Evolutionary conservation across 2,329 filamentous ascomycete species (phyloP).

Genomic region (Dendrostoma leiphaemia): DNA sequence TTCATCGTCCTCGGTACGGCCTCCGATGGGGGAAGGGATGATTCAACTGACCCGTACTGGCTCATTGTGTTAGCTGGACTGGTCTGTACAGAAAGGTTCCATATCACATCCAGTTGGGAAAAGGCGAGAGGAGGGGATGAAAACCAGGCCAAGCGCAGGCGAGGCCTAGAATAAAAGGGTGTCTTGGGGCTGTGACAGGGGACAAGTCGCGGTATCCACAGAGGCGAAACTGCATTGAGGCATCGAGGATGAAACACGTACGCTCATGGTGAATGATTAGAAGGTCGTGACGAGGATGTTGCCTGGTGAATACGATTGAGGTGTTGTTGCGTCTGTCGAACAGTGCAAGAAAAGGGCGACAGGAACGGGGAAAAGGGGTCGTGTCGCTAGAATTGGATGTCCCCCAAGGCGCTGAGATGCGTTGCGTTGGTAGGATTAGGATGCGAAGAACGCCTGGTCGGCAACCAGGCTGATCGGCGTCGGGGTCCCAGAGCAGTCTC

Average conservation of each 20-base stretch:
- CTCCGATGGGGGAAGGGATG: conserved; percentile 19
- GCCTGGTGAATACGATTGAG: neutral
- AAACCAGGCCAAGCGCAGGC: neutral
- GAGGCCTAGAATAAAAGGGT: too few species aligned
- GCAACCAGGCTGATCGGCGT: too few species aligned
- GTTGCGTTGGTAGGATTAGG: too few species aligned
- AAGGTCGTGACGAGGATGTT: neutral
- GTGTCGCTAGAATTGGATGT: too few species aligned
- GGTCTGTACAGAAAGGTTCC: neutral
- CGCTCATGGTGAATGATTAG: conserved; percentile 47
- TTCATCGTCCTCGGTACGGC: too few species aligned
- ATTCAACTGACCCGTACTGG: conserved; percentile 60
- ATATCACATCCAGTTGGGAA: neutral
- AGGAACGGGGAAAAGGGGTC: too few species aligned
- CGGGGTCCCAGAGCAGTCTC: too few species aligned
- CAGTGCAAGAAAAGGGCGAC: too few species aligned
- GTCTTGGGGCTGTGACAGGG: neutral
- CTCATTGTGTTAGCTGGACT: conserved; percentile 36
- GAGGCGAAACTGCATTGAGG: conserved; percentile 24
- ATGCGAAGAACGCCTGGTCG: too few species aligned
- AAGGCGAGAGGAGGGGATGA: neutral
- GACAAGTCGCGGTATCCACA: neutral
- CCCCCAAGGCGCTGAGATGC: too few species aligned
- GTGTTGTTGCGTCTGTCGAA: too few species aligned
- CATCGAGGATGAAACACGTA: conserved; percentile 38